phyloP scores from a whole-genome alignment of 192 early-diverging fungal species.

The Funneliformis geosporum region DNA sequence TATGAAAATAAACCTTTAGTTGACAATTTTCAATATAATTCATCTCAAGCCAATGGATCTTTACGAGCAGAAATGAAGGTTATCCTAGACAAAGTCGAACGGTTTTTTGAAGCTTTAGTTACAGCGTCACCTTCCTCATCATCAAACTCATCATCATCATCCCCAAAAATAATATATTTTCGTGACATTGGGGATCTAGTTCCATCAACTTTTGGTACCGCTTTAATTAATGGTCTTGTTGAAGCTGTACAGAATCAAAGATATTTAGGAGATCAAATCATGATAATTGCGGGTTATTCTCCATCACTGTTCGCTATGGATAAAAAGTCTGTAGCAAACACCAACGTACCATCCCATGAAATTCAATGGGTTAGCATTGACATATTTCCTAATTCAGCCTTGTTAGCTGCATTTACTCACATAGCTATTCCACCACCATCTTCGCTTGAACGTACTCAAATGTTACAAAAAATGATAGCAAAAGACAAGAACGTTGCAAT shows the following conservation, averaged over 20 bases:
- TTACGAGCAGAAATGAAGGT: constrained; percentile 13
- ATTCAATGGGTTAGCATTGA: constrained; percentile 29
- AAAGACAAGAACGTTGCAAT: constrained; percentile 45
- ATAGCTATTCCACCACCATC: constrained; percentile 19
- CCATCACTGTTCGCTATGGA: constrained; percentile 37
- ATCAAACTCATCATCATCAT: neutral
- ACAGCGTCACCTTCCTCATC: constrained; percentile 18
- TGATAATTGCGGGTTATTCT: constrained; percentile 51
- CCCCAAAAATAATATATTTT: constrained; percentile 51
- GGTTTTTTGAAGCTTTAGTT: constrained; percentile 46
- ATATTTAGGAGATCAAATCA: constrained; percentile 44
- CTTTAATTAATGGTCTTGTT: constrained; percentile 45
- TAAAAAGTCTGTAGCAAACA: constrained; percentile 13
- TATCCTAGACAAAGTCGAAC: constrained; percentile 40
- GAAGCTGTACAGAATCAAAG: constrained; percentile 47
- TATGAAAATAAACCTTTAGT: constrained; percentile 28
- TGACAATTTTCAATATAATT: constrained; percentile 33
- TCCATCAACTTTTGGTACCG: constrained; percentile 39
- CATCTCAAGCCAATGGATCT: constrained; percentile 24
- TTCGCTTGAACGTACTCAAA: constrained; percentile 17
- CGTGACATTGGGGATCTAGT: constrained; percentile 52
- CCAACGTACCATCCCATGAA: neutral
- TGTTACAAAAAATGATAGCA: constrained; percentile 35
- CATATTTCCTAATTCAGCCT: constrained; percentile 38
- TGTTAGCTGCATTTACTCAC: constrained; percentile 34